Evolutionary conservation across 2,329 filamentous ascomycete species (phyloP).

Genomic region (Colletotrichum tropicale): DNA sequence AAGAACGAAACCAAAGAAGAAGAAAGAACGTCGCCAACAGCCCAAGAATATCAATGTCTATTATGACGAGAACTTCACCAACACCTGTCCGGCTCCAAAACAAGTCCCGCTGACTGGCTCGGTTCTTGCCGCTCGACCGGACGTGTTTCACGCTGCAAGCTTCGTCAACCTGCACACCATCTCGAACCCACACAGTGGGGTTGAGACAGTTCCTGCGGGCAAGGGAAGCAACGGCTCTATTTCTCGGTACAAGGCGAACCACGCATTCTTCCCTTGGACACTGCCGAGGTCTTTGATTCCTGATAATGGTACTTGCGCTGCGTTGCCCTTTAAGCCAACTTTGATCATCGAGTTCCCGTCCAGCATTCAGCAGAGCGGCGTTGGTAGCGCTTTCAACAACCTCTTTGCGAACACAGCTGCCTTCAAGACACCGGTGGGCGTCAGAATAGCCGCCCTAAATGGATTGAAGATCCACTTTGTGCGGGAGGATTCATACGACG

Average conservation of each 20-base stretch:
- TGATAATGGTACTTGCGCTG: conserved; percentile 75
- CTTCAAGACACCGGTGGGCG: conserved; percentile 25
- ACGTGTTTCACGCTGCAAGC: conserved; percentile 88
- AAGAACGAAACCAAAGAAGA: conserved; percentile 25
- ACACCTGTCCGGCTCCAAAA: conserved; percentile 69
- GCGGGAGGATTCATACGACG: conserved; percentile 56
- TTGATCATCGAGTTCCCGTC: conserved; percentile 70
- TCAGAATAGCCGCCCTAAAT: conserved; percentile 46
- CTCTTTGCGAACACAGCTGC: conserved; percentile 40
- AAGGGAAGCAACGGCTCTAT: conserved; percentile 45
- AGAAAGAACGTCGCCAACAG: conserved; percentile 7
- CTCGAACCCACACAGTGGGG: conserved; percentile 63
- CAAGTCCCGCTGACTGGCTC: conserved; percentile 75
- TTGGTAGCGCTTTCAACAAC: conserved; percentile 44
- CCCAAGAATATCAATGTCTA: conserved; percentile 34
- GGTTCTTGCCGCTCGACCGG: conserved; percentile 75
- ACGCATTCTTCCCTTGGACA: conserved; percentile 93
- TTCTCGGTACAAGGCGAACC: conserved; percentile 64
- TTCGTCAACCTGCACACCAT: conserved; percentile 82
- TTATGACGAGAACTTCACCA: conserved; percentile 51
- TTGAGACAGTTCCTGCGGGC: conserved; percentile 36
- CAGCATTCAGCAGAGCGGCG: conserved; percentile 38
- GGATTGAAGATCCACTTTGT: conserved; percentile 70
- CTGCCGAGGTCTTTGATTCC: conserved; percentile 79
- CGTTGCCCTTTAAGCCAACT: conserved; percentile 72